Conservation (phyloP, 1,284 basidiomycete species). For the Anthracocystis setariae region DNA sequence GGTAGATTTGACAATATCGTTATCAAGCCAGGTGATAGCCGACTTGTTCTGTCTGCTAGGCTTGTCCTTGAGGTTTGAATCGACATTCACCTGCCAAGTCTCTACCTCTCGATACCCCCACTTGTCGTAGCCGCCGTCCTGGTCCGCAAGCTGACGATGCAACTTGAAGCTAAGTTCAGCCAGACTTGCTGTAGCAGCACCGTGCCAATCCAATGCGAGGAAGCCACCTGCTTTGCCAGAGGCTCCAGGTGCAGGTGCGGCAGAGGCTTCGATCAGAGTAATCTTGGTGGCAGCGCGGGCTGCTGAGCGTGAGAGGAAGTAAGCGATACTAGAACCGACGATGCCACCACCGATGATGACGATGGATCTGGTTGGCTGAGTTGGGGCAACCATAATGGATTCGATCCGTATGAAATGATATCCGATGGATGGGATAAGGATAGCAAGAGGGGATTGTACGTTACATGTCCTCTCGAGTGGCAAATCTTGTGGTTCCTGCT, state of each 20-base stretch:
- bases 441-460: not conserved
- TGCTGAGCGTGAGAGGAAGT: slow-evolving; percentile 72
- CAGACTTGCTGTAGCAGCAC: slow-evolving; percentile 70
- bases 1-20: slow-evolving; percentile 56
- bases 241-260: slow-evolving; percentile 73
- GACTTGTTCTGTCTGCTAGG: slow-evolving; percentile 19
- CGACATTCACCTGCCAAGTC: slow-evolving; percentile 54
- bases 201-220: slow-evolving; percentile 82
- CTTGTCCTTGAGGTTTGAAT: slow-evolving; percentile 45
- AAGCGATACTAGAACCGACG: slow-evolving; percentile 84
- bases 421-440: not conserved
- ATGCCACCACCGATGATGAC: slow-evolving; percentile 73
- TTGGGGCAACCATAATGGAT: slow-evolving; percentile 29
- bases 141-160: slow-evolving; percentile 80
- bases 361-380: slow-evolving; percentile 38
- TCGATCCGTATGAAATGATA: not conserved
- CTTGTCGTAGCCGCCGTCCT: slow-evolving; percentile 75
- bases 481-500: slow-evolving; percentile 11
- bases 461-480: slow-evolving; percentile 2
- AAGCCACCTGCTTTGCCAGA: slow-evolving; percentile 92
- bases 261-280: slow-evolving; percentile 79
- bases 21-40: slow-evolving; percentile 66
- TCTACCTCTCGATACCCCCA: slow-evolving; percentile 85
- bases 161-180: slow-evolving; percentile 81
- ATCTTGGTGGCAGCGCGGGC: slow-evolving; percentile 46